A percentile compares a stretch with the other conserved stretches of the same genome.
Evolutionary conservation across 164 flowering plant species (phyloP).

Genomic region (Dillenia suffruticosa): DNA sequence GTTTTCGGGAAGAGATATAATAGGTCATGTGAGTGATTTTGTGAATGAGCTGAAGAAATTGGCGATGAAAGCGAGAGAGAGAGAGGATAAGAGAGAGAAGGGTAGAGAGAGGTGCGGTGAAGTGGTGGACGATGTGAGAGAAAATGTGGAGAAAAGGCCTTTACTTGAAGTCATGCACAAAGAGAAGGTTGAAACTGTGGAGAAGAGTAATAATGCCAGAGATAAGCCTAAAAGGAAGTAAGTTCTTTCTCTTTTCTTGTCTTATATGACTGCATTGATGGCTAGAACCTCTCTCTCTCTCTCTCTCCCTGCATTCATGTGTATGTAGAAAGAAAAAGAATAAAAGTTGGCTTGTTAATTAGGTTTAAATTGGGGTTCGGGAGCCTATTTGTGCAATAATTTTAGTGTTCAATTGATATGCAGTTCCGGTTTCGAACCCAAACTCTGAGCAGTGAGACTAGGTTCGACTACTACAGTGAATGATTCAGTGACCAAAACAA

Average conservation of each 20-base stretch:
- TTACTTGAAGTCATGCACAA: conserved; percentile 30
- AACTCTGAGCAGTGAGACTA: no score
- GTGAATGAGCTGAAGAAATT: conserved; percentile 79
- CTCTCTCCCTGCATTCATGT: no score
- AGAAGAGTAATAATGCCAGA: conserved; percentile 17
- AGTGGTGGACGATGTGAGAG: conserved; percentile 16
- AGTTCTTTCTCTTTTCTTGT: conserved; percentile 6
- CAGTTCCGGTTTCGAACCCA: no score
- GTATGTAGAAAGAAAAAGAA: no score
- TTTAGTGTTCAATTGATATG: no score
- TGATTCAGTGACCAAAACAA: no score
- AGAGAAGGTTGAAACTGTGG: conserved; percentile 26
- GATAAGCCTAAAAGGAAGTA: conserved; percentile 39
- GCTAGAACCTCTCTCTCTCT: no score
- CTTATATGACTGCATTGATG: neutral
- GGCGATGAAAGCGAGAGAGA: conserved; percentile 46
- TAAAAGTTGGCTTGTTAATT: no score
- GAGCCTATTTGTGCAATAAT: no score
- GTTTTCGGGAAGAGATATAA: conserved; percentile 59
- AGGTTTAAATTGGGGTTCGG: no score
- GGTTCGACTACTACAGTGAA: no score
- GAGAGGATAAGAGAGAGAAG: conserved; percentile 22
- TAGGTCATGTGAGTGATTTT: conserved; percentile 74
- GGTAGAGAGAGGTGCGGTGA: conserved; percentile 5
- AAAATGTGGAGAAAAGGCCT: conserved; percentile 43